Conservation (phyloP, 116 monocot genomes). For the Papilionanthe hybrid region DNA sequence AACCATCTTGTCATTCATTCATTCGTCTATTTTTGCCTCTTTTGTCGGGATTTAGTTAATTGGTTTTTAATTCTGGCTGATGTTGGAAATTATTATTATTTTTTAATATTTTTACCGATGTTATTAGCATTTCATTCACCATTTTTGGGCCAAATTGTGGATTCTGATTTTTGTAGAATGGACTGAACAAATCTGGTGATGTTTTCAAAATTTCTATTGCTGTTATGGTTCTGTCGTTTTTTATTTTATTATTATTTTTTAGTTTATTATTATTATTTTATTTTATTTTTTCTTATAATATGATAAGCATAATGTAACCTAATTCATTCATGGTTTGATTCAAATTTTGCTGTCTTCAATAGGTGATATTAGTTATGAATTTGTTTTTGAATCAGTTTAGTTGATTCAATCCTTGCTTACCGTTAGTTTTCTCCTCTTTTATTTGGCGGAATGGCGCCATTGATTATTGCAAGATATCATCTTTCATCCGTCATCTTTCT, state of each 20-base stretch:
- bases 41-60: conserved; percentile 1
- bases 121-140: neutral
- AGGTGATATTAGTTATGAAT: neutral
- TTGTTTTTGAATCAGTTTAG: too few relatives aligned
- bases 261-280: neutral
- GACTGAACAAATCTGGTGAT: neutral
- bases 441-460: too few relatives aligned
- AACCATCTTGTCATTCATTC: neutral
- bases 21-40: neutral
- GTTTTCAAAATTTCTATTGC: neutral
- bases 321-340: too few relatives aligned
- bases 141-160: neutral
- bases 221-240: neutral
- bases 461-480: too few relatives aligned
- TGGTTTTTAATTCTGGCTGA: neutral
- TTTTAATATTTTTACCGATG: neutral
- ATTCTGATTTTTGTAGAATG: neutral
- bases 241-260: neutral
- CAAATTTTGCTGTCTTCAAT: neutral
- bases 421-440: too few relatives aligned
- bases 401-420: too few relatives aligned
- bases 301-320: too few relatives aligned
- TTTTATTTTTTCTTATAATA: neutral
- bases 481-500: too few relatives aligned
- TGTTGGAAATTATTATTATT: neutral